Evolutionary conservation across 2,329 filamentous ascomycete species (phyloP).

Genomic region (Fusarium albosuccineum): DNA sequence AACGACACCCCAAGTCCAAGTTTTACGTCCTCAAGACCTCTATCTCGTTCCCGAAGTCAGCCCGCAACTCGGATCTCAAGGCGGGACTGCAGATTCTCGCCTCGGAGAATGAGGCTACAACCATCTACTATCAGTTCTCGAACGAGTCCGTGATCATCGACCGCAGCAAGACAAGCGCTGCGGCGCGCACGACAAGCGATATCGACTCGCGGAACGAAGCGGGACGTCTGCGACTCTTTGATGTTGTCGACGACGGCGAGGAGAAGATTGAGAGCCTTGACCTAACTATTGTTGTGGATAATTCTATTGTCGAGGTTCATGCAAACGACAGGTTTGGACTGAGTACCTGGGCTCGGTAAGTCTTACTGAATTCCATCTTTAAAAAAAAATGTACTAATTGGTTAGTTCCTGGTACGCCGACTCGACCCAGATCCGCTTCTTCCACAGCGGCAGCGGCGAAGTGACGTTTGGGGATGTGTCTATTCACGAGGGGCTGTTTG

Average conservation of each 20-base stretch:
- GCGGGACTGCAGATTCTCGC: constrained; percentile 58
- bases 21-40: constrained; percentile 55
- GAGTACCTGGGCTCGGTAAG: constrained; percentile 59
- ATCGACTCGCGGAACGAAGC: constrained; percentile 54
- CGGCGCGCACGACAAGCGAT: constrained; percentile 53
- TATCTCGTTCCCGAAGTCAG: constrained; percentile 52
- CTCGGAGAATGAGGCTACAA: constrained; percentile 55
- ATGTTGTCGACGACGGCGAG: constrained; percentile 47
- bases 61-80: constrained; percentile 51
- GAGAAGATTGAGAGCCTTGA: constrained; percentile 53
- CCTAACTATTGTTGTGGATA: constrained; percentile 57
- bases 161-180: constrained; percentile 56
- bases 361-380: background rate
- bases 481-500: constrained; percentile 53
- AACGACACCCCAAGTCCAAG: constrained; percentile 46
- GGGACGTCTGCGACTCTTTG: constrained; percentile 56
- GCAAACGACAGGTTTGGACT: constrained; percentile 57
- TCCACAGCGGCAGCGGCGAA: constrained; percentile 49
- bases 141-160: constrained; percentile 59
- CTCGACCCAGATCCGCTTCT: constrained; percentile 53
- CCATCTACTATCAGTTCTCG: constrained; percentile 59
- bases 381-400: constrained; percentile 31
- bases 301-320: constrained; percentile 54
- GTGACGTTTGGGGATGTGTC: constrained; percentile 50
- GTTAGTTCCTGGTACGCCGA: constrained; percentile 53